Evolutionary conservation across 192 early-diverging fungal species (phyloP), one percentile per base, ranked within the genome.

Genomic region (Coemansia sp.): DNA sequence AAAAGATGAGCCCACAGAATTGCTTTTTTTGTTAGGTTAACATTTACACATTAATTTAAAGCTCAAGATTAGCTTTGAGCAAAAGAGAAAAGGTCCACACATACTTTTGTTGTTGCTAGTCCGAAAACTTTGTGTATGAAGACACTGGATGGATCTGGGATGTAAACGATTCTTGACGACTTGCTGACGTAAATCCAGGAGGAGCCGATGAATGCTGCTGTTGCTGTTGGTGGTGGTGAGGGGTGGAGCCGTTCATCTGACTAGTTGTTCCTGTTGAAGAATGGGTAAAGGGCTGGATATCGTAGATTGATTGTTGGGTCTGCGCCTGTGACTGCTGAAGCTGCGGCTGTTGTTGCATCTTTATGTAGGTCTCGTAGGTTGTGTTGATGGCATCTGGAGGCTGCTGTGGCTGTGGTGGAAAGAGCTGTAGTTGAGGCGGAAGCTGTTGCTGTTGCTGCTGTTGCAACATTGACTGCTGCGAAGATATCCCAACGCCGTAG

Each of bases 121-220:
- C 71, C 18, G 71, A 46, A 13, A 72, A 57, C 6, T 62, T 54
- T 15, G 72, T 68, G 57, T 54, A 65, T 2, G 66, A 63, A 3
- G 66, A 32, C 16, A 61, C 51, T 63, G 63, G 37, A 26, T 56
- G 56, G 32, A 73, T 40, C 36, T 68, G 67, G 43, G 78, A 73
- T 4, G 71, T 59, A 0, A 67, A 64, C 15, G 78, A 71, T 42
- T 62, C 51, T 43, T 71, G 69, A 52, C 73, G 69, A 60, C 67
- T 80, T 4, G 64, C 48, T 7, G 43, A 18, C 1, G 63, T 62
- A 42, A 76, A 71, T 10, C 47, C 42, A 12, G 63, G 19, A 52
- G 58, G 11, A 12, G 15, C 72, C 21, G 65, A 21, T 32, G 57
- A 8, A 12, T 61, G 61, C 26, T 63, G 64, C 21, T 77, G 63